Evolutionary conservation across 345 rosid species (phyloP).

Genomic region (Aquilaria yunnanensis): DNA sequence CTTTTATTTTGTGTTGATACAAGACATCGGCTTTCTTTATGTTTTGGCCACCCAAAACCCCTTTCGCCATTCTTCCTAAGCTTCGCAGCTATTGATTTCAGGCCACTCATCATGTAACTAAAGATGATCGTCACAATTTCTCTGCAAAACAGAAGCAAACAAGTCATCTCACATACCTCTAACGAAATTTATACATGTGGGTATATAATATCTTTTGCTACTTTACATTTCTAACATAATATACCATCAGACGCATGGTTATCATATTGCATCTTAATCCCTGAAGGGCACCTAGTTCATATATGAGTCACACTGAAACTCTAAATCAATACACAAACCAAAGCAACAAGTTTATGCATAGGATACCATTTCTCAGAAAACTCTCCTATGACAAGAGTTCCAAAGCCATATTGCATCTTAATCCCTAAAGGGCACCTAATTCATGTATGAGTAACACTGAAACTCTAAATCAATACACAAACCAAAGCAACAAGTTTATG

Average conservation of each 20-base stretch:
- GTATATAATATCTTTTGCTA: not conserved
- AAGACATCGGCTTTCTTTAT: slow-evolving; percentile 59
- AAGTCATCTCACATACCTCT: not conserved
- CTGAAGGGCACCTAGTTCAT: too few species aligned
- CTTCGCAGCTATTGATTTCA: slow-evolving; percentile 47
- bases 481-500: too few species aligned
- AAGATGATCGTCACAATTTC: slow-evolving; percentile 38
- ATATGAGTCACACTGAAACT: too few species aligned
- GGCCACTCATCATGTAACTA: slow-evolving; percentile 50
- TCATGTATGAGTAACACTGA: too few species aligned
- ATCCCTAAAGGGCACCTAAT: too few species aligned
- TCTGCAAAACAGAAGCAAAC: slow-evolving; percentile 29
- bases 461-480: too few species aligned
- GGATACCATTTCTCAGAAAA: too few species aligned
- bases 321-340: too few species aligned
- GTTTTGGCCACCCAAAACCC: slow-evolving; percentile 47
- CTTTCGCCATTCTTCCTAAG: slow-evolving; percentile 44
- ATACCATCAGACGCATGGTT: not conserved
- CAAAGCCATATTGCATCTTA: too few species aligned
- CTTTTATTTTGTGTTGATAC: slow-evolving; percentile 52
- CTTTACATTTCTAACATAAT: too few species aligned
- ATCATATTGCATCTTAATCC: not conserved
- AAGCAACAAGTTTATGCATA: too few species aligned
- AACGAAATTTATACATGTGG: not conserved
- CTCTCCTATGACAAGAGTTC: too few species aligned